phyloP scores from a whole-genome alignment of 192 early-diverging fungal genomes.

The Coemansia sp. region DNA sequence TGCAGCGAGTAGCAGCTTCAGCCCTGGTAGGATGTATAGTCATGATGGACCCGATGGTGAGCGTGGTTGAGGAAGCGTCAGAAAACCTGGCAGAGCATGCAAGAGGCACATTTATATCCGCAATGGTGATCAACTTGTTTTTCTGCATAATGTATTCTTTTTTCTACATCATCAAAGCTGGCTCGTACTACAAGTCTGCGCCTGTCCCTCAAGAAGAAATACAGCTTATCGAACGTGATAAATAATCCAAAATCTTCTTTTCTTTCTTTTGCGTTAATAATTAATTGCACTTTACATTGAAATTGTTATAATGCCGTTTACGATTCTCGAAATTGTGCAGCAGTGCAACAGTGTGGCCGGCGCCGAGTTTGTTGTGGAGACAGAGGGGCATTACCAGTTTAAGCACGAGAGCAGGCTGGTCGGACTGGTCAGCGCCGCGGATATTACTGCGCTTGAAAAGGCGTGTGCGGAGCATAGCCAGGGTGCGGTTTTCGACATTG shows the following conservation, averaged over 20 bases:
- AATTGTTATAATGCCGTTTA: neutral
- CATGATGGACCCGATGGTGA: conserved; percentile 6
- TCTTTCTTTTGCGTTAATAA: neutral
- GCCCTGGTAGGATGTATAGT: neutral
- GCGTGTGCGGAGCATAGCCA: conserved; percentile 5
- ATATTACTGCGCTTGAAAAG: conserved; percentile 5
- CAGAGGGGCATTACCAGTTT: conserved; percentile 1
- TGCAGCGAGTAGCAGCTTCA: neutral
- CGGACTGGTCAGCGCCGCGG: conserved; percentile 1
- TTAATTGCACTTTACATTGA: no score
- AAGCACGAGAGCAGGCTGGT: neutral
- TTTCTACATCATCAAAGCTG: neutral
- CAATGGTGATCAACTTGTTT: neutral
- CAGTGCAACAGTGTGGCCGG: conserved; percentile 10
- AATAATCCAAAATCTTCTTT: neutral
- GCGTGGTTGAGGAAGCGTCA: neutral
- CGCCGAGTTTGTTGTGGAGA: neutral
- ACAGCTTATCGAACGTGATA: neutral
- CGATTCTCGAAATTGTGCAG: conserved; percentile 10
- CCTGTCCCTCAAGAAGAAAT: neutral
- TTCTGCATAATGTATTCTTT: neutral
- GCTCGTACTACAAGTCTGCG: neutral
- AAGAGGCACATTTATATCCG: conserved; percentile 3
- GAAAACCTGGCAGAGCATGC: neutral
- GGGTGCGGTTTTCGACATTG: conserved; percentile 13